A percentile compares a stretch with the other conserved stretches of the same genome.
Conservation (phyloP, 192 early-diverging fungal species). For the Linnemannia elongata region DNA sequence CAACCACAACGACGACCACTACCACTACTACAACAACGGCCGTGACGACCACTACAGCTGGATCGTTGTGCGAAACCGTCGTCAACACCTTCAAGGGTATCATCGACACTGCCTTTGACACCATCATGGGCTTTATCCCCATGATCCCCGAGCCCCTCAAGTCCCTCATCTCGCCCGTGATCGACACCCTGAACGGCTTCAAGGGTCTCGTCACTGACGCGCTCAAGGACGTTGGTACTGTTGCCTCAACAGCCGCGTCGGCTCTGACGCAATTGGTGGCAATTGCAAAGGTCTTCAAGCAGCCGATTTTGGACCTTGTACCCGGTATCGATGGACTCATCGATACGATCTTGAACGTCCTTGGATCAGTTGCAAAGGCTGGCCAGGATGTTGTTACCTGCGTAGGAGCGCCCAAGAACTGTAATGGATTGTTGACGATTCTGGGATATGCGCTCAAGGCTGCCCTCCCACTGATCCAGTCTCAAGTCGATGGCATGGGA, state of each 20-base stretch:
- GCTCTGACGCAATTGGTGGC: background rate
- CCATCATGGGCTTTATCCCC: background rate
- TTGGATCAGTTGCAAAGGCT: background rate
- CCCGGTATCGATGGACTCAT: background rate
- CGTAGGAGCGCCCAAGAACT: background rate
- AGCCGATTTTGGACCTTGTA: background rate
- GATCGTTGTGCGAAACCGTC: background rate
- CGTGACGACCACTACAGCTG: background rate
- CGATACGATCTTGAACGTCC: background rate
- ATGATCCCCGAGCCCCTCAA: background rate
- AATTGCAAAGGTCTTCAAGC: background rate
- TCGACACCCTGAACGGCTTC: background rate
- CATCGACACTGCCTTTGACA: conserved; percentile 2
- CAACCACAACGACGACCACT: background rate
- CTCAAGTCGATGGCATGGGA: background rate
- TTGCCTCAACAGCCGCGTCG: background rate
- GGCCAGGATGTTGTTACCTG: background rate
- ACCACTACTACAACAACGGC: background rate
- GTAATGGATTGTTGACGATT: background rate
- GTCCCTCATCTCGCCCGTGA: background rate
- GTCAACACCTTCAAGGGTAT: background rate
- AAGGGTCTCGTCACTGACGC: background rate
- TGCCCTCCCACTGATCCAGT: conserved; percentile 8
- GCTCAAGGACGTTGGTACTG: background rate
- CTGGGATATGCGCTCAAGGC: conserved; percentile 5